These are phyloP conservation scores for Elaphomyces granulatus DNA, from an alignment of 495 filamentous ascomycete species.

Conservation along the genomic window DNA sequence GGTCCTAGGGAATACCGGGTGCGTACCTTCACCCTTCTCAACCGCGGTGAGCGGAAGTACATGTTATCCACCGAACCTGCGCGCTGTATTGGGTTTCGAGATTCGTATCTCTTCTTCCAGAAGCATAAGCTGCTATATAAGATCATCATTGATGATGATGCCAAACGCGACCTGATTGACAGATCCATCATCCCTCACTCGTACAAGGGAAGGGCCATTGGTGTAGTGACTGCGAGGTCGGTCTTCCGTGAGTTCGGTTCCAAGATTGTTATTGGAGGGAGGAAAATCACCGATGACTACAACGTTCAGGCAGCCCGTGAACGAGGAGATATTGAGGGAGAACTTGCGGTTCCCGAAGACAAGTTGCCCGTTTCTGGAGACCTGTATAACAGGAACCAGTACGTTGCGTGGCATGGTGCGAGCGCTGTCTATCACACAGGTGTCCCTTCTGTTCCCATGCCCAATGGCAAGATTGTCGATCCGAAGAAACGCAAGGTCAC, in stretches of 20 bases:
- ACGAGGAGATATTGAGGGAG: slow-evolving; percentile 75
- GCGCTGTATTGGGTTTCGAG: slow-evolving; percentile 88
- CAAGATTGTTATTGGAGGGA: slow-evolving; percentile 81
- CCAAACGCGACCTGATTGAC: slow-evolving; percentile 87
- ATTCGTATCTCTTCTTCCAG: slow-evolving; percentile 97
- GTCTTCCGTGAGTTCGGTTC: slow-evolving; percentile 96
- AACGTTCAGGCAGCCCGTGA: slow-evolving; percentile 61
- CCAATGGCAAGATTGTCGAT: slow-evolving; percentile 54
- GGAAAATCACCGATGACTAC: slow-evolving; percentile 79
- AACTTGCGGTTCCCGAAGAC: slow-evolving; percentile 78
- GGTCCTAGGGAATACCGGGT: slow-evolving; percentile 85
- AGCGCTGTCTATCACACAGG: slow-evolving; percentile 87
- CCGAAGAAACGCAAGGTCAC: slow-evolving; percentile 69
- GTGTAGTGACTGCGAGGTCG: slow-evolving; percentile 89
- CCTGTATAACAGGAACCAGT: slow-evolving; percentile 85
- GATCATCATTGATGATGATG: slow-evolving; percentile 85
- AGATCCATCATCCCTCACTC: slow-evolving; percentile 90
- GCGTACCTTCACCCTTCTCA: slow-evolving; percentile 77
- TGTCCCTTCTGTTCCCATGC: slow-evolving; percentile 59
- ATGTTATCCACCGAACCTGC: slow-evolving; percentile 98
- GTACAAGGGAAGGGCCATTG: slow-evolving; percentile 96
- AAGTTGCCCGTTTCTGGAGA: slow-evolving; percentile 53
- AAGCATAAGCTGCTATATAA: slow-evolving; percentile 91
- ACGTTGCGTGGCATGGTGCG: slow-evolving; percentile 95
- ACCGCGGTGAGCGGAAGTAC: slow-evolving; percentile 75